These are phyloP conservation scores for Neurospora sp. DNA, from an alignment of 495 filamentous ascomycete species.

Conservation along the genomic window DNA sequence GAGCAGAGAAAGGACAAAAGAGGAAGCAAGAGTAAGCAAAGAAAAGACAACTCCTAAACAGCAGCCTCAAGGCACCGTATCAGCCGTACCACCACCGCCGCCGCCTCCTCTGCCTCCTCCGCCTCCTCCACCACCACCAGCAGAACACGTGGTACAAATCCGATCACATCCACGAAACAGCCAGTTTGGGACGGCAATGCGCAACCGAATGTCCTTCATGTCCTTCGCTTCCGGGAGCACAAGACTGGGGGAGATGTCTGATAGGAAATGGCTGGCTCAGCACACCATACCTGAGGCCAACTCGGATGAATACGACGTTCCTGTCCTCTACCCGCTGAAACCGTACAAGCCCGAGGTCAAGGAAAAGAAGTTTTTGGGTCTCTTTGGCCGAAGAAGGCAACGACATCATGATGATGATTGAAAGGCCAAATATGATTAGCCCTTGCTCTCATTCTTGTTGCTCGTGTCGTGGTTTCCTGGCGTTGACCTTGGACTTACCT, in stretches of 20 bases:
- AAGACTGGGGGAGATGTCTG: conserved; percentile 26
- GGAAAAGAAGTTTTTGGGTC: conserved; percentile 18
- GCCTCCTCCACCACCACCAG: not conserved
- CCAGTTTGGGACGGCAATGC: not conserved
- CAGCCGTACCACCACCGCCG: not conserved
- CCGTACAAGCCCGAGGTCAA: conserved; percentile 19
- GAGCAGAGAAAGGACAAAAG: no score
- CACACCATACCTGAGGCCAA: conserved; percentile 3
- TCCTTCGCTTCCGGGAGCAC: conserved; percentile 25
- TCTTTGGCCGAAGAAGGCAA: conserved; percentile 14
- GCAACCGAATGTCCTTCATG: conserved; percentile 19
- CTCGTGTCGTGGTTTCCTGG: not conserved
- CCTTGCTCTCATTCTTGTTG: not conserved
- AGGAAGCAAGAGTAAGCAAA: not conserved
- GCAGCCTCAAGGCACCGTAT: not conserved
- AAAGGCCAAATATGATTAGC: not conserved
- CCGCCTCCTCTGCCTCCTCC: not conserved
- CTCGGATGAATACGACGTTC: conserved; percentile 19
- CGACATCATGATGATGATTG: not conserved
- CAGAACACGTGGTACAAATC: not conserved
- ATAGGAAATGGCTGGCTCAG: conserved; percentile 15
- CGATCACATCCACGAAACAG: not conserved
- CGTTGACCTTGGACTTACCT: not conserved
- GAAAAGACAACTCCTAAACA: not conserved
- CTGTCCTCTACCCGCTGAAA: conserved; percentile 19